phyloP scores from a whole-genome alignment of 345 rosid species.

The Citrus mangshanensis region DNA sequence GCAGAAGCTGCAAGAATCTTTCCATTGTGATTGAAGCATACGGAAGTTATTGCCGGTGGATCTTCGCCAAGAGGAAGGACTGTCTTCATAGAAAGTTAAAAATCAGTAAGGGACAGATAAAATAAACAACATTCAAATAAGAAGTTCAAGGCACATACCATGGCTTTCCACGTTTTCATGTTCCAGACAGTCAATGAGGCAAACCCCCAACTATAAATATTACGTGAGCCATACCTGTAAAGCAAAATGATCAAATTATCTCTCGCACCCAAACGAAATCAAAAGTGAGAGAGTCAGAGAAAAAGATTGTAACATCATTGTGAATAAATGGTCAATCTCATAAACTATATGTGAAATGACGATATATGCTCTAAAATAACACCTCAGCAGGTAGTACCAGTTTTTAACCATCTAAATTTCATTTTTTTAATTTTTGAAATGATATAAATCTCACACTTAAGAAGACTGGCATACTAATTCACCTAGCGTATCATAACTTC shows the following conservation, averaged over 20 bases:
- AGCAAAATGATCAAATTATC: constrained; percentile 6
- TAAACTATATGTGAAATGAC: neutral
- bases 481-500: neutral
- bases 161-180: constrained; percentile 75
- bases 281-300: neutral
- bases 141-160: constrained; percentile 43
- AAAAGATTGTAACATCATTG: too few species aligned
- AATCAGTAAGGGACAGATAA: constrained; percentile 24
- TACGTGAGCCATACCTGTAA: constrained; percentile 46
- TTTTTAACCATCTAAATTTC: neutral
- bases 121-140: constrained; percentile 4
- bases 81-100: constrained; percentile 56
- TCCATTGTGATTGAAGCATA: constrained; percentile 77
- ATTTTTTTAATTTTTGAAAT: too few species aligned
- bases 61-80: constrained; percentile 83
- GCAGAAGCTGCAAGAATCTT: constrained; percentile 79
- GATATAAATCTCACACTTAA: neutral
- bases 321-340: neutral
- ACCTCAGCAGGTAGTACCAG: neutral
- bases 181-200: constrained; percentile 76
- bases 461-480: neutral
- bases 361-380: neutral
- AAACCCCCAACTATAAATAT: constrained; percentile 42
- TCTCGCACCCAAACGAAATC: neutral
- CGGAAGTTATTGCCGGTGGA: constrained; percentile 74